Evolutionary conservation across 371 early-diverging fungal genomes (phyloP), one percentile per base, ranked within the genome.

Genomic region (Thermomucor indicae-seudaticae): DNA sequence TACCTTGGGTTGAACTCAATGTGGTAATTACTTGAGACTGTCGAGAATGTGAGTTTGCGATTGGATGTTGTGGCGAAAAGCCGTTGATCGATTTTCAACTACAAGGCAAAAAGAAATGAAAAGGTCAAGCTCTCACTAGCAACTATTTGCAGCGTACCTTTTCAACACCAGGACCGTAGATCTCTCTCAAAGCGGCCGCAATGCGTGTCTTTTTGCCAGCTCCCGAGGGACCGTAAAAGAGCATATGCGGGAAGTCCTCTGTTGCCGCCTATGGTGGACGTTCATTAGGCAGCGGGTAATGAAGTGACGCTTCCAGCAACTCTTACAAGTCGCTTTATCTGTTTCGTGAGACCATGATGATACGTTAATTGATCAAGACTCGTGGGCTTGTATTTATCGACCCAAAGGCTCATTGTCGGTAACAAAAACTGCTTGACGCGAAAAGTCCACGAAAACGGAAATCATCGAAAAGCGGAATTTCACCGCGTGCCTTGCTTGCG

Each of bases 191-290:
- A 1, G 90, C 75, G 47, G 90, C 89, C 32, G 83, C 81, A 32
- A 99, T 81, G 28, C 99, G 81, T 19, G 99, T 99, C 65, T 95
- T 96, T 76, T 99, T 99, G 10, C 99, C 99, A 2, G 91, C 88
- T 19, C 99, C 99, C 4, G 91, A 77, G 10, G 93, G 95, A 1
- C 99, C 99, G 76, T 95, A 95, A 30, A 99, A 83, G 3, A 99
- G 79, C 59, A 98, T 61, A 58, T 98, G 99, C 27, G 99, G 99
- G 48, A 98, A 80, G 62, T 96, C 94, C 7, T 79, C 85, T 3
- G 85, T 79, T 10, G 70, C 43, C 8, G 91, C 86, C 93, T 92
- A 30, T 35, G 19, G 27, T 12, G 30, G 40, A 40, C 31, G 23
- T 2, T 38, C n/a, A 28, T 19, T 23, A 22, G 19, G 16, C 30